These are phyloP conservation scores for Thraustochytrium aureum DNA, from an alignment of 352 stramenopile genomes.

Conservation along the genomic window DNA sequence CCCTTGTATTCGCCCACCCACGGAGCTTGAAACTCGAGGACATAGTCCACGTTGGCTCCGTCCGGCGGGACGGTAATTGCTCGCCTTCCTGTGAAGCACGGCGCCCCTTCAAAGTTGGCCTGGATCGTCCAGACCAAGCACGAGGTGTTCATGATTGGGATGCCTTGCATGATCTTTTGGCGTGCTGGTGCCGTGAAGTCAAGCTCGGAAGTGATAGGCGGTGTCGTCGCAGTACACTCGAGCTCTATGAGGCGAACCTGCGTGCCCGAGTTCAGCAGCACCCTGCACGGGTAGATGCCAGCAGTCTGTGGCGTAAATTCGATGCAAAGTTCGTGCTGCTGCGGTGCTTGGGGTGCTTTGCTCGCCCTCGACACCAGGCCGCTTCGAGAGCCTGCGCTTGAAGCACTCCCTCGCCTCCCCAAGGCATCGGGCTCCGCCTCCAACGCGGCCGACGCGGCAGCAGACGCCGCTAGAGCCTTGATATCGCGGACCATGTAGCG, in stretches of 20 bases:
- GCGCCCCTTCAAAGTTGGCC: slow-evolving; percentile 63
- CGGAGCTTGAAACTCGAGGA: slow-evolving; percentile 73
- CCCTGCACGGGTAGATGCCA: slow-evolving; percentile 60
- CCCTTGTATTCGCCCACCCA: slow-evolving; percentile 73
- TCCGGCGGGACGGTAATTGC: slow-evolving; percentile 71
- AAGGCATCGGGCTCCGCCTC: too few species aligned
- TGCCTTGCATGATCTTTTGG: slow-evolving; percentile 78
- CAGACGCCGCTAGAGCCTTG: neutral
- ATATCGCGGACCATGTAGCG: neutral
- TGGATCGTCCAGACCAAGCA: slow-evolving; percentile 76
- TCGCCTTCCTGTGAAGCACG: slow-evolving; percentile 67
- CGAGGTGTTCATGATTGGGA: slow-evolving; percentile 81
- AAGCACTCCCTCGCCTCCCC: too few species aligned
- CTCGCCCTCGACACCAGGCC: neutral
- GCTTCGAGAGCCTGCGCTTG: neutral
- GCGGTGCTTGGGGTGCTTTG: too few species aligned
- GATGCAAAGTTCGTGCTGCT: neutral
- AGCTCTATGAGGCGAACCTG: slow-evolving; percentile 79
- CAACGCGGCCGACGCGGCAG: neutral
- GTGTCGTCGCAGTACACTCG: slow-evolving; percentile 75
- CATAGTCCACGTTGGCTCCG: slow-evolving; percentile 66
- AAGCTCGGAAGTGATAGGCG: slow-evolving; percentile 74
- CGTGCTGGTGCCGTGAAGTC: slow-evolving; percentile 80
- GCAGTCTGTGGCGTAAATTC: slow-evolving; percentile 57
- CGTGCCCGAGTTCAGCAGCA: slow-evolving; percentile 52